phyloP scores from a whole-genome alignment of 306 rosid genomes.

The Castanopsis chinensis region DNA sequence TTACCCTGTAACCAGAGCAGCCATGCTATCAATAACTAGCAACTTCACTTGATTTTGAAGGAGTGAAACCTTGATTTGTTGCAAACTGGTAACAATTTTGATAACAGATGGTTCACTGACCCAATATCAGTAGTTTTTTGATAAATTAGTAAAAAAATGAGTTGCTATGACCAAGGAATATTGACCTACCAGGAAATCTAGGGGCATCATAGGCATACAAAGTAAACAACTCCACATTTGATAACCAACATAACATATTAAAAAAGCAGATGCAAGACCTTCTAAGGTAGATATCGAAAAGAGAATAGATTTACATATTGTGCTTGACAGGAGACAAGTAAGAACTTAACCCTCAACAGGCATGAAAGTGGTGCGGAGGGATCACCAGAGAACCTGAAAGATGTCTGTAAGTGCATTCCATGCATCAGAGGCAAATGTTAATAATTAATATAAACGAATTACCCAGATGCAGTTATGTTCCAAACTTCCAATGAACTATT shows the following conservation, averaged over 20 bases:
- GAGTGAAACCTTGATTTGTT: constrained; percentile 71
- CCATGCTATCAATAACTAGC: constrained; percentile 88
- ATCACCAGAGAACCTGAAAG: not conserved
- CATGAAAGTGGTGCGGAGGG: not conserved
- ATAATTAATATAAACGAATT: not conserved
- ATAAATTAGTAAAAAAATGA: not conserved
- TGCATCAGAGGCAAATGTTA: not conserved
- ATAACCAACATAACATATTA: not conserved
- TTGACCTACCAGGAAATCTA: not conserved
- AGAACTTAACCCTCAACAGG: not conserved
- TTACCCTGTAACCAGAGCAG: constrained; percentile 82
- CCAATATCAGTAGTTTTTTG: constrained; percentile 2
- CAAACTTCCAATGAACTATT: too few species aligned
- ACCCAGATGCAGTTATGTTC: not conserved
- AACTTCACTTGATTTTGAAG: constrained; percentile 78
- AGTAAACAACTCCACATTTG: not conserved
- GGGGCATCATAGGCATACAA: not conserved
- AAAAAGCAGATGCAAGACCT: too few species aligned
- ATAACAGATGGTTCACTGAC: constrained; percentile 17
- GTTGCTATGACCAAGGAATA: constrained; percentile 8
- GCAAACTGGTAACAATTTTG: constrained; percentile 54
- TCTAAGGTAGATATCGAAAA: not conserved
- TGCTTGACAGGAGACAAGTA: not conserved
- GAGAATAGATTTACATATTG: not conserved
- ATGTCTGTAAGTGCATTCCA: not conserved